phyloP scores from a whole-genome alignment of 2,329 filamentous ascomycete genomes.

The Clarireedia sp. region DNA sequence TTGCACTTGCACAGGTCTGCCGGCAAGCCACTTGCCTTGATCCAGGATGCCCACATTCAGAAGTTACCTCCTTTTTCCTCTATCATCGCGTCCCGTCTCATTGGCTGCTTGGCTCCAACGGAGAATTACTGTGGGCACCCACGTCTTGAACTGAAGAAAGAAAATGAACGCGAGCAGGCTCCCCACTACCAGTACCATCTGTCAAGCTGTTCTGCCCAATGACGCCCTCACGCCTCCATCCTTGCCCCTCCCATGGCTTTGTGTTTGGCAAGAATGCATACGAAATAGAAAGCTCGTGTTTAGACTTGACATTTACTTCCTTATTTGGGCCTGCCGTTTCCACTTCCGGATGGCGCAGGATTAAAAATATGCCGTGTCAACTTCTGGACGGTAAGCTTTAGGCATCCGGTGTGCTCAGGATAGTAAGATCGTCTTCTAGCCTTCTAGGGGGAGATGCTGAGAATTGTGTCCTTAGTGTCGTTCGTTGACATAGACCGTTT shows the following conservation, averaged over 20 bases:
- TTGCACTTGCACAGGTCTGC: background rate
- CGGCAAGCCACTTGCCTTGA: background rate
- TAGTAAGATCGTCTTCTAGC: conserved; percentile 10
- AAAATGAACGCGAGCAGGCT: background rate
- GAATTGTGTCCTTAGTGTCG: conserved; percentile 5
- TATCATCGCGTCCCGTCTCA: background rate
- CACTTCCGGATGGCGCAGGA: background rate
- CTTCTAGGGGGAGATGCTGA: conserved; percentile 7
- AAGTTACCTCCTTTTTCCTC: background rate
- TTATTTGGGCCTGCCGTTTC: conserved; percentile 1
- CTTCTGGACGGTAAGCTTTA: conserved; percentile 7
- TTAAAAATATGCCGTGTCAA: conserved; percentile 6
- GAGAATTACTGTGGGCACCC: background rate
- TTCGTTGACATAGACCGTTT: background rate
- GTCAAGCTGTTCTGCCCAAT: conserved; percentile 1
- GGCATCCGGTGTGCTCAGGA: conserved; percentile 3
- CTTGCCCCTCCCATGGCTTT: conserved; percentile 6
- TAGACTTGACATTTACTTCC: conserved; percentile 1
- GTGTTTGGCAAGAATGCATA: background rate
- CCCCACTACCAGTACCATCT: background rate
- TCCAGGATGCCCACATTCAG: conserved; percentile 2
- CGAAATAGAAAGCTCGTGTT: background rate
- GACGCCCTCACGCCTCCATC: conserved; percentile 1
- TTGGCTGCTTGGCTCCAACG: background rate
- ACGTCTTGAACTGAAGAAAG: background rate